Conservation (phyloP, 1,284 basidiomycete genomes). For the Fomitiporia mediterranea region DNA sequence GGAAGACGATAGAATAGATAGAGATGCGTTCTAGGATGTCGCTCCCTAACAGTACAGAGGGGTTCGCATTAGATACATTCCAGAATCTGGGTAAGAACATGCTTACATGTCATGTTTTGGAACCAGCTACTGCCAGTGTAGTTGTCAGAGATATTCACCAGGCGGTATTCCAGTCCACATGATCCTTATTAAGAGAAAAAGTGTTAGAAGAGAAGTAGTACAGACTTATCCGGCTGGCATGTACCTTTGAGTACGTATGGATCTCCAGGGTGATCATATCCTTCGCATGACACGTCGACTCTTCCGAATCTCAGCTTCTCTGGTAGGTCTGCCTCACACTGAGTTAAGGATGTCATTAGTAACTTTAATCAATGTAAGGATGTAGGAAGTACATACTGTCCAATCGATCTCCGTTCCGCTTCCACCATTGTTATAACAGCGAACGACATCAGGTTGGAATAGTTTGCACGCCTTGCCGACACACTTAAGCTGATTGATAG, state of each 20-base stretch:
- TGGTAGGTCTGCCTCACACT: constrained; percentile 91
- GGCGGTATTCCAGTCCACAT: constrained; percentile 75
- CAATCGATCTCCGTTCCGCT: constrained; percentile 75
- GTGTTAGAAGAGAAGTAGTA: background rate
- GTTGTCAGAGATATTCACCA: constrained; percentile 57
- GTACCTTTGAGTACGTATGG: constrained; percentile 79
- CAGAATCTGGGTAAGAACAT: constrained; percentile 19
- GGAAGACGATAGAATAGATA: constrained; percentile 48
- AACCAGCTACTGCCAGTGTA: constrained; percentile 12
- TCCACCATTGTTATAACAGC: constrained; percentile 78
- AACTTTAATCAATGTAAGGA: background rate
- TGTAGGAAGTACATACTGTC: constrained; percentile 48
- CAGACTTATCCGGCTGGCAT: constrained; percentile 19
- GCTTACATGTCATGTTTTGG: constrained; percentile 18
- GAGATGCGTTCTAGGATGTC: constrained; percentile 35
- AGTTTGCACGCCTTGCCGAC: constrained; percentile 71
- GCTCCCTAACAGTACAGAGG: background rate
- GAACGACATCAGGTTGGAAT: constrained; percentile 82
- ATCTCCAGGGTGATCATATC: constrained; percentile 79
- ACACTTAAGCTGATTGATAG: constrained; percentile 78
- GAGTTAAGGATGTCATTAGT: constrained; percentile 8
- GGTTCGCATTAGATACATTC: background rate
- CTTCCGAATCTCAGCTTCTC: constrained; percentile 74
- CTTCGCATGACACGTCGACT: constrained; percentile 85
- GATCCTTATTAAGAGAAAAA: constrained; percentile 48